Evolutionary conservation across 441 rosid genomes (phyloP), one percentile per base, ranked within the genome.

Genomic region (Omphalea diandra): DNA sequence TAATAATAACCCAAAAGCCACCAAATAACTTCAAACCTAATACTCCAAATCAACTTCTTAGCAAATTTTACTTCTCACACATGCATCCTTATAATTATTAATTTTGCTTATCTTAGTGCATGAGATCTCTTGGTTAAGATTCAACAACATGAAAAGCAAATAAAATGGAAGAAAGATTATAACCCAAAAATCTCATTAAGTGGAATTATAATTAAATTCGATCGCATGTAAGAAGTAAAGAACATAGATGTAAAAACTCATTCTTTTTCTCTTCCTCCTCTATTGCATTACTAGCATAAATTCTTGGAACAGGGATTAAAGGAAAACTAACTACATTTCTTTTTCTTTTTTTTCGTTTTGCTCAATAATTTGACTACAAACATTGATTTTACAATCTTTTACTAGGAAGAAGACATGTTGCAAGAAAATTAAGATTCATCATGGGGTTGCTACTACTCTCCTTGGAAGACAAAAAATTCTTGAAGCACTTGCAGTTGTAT

Each of bases 361-460:
- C 36, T 36, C 38, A 5, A 70, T 70, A 73, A 77, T 55, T 68
- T 65, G 69, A 71, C 80, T 77, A 78, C 75, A 73, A 75, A 55
- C 81, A 74, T 44, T 70, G 73, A 79, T 84, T 82, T 76, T 82
- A 82, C 87, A 82, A 47, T n/a, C 65, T 74, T 77, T 73, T 50
- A 71, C 85, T 69, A 73, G 33, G 9, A 71, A 71, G 9, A 31
- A 67, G 27, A 57, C 67, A 72, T 71, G 46, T 77, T 63, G 68
- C 49, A 69, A 72, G 62, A 61, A 74, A 70, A n/a, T n/a, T n/a
- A n/a, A 71, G 75, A 67, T 71, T 70, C 67, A 44, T 63, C 22
- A 33, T 33, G 22, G 58, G 46, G 61, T 26, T 47, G 38, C 32
- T 50, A n/a, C 35, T n/a, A 3, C 10, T 63, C 47, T 71, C 63